Conservation (phyloP, 768 basidiomycete species). For the Auricularia sp. region DNA sequence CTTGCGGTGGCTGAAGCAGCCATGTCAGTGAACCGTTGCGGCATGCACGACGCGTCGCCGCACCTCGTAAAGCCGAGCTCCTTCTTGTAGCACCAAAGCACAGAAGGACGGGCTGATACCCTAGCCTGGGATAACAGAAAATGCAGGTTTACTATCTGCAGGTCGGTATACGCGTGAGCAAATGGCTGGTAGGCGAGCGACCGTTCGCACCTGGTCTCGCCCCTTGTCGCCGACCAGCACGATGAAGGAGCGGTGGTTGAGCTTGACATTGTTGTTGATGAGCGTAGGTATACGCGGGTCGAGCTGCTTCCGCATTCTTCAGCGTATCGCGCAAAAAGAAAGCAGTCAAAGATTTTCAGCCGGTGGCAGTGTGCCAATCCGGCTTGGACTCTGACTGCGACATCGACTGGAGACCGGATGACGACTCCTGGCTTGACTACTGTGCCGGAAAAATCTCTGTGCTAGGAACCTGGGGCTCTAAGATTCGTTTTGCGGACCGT, state of each 20-base stretch:
- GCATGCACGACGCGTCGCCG: constrained; percentile 18
- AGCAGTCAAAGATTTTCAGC: background rate
- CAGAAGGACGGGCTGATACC: constrained; percentile 80
- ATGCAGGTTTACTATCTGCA: constrained; percentile 86
- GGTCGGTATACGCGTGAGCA: background rate
- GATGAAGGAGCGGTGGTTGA: constrained; percentile 90
- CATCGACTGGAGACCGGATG: too few relatives aligned
- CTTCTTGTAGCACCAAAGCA: constrained; percentile 99
- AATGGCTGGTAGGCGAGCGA: too few relatives aligned
- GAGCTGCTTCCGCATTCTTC: constrained; percentile 70
- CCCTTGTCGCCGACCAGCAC: constrained; percentile 93
- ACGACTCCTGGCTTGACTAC: too few relatives aligned
- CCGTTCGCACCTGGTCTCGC: constrained; percentile 63
- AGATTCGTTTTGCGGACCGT: too few relatives aligned
- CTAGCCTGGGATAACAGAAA: constrained; percentile 88
- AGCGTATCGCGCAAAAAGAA: background rate
- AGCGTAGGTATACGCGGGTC: constrained; percentile 89
- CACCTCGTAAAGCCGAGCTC: constrained; percentile 93
- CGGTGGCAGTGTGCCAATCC: background rate
- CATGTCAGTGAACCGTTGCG: background rate
- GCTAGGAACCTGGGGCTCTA: too few relatives aligned
- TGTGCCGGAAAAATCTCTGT: too few relatives aligned
- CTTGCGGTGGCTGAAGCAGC: constrained; percentile 67
- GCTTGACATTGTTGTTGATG: constrained; percentile 87
- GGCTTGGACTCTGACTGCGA: background rate